A percentile compares a stretch with the other conserved stretches of the same genome.
Conservation (phyloP, 2,329 filamentous ascomycete genomes). For the Cryoendolithus antarcticus region DNA sequence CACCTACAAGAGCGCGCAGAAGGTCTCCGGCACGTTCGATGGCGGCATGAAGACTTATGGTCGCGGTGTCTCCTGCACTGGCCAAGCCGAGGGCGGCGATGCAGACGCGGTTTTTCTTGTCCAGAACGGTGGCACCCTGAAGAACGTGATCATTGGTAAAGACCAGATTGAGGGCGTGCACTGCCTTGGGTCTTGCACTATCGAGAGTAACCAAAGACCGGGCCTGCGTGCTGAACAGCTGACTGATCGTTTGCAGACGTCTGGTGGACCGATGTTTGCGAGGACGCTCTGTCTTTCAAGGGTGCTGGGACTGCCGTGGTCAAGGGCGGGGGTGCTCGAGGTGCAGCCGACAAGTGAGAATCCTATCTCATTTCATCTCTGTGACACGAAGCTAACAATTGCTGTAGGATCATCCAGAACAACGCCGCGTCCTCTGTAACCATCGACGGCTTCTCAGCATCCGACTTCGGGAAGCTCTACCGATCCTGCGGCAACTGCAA, state of each 20-base stretch:
- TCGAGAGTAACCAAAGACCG: slow-evolving; percentile 2
- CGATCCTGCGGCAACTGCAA: slow-evolving; percentile 4
- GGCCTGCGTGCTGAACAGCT: no score
- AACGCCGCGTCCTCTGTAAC: slow-evolving; percentile 8
- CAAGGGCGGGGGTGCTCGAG: slow-evolving; percentile 22
- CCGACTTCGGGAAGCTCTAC: slow-evolving; percentile 4
- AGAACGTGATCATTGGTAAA: slow-evolving; percentile 42
- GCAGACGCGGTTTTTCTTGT: slow-evolving; percentile 41
- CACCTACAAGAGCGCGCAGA: slow-evolving; percentile 8
- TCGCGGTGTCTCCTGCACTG: slow-evolving; percentile 27
- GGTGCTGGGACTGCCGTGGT: slow-evolving; percentile 13
- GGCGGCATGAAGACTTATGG: slow-evolving; percentile 24
- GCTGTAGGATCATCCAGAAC: slow-evolving; percentile 7
- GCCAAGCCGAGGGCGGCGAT: slow-evolving; percentile 33
- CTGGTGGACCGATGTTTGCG: slow-evolving; percentile 32
- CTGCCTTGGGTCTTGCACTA: slow-evolving; percentile 31
- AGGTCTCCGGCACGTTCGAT: slow-evolving; percentile 8
- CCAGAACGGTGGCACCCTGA: slow-evolving; percentile 38
- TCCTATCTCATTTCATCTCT: no score
- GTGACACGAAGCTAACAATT: no score
- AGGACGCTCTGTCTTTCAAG: slow-evolving; percentile 23
- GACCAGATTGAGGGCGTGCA: slow-evolving; percentile 41
- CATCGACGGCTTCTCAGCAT: slow-evolving; percentile 5
- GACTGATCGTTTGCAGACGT: slow-evolving; percentile 27
- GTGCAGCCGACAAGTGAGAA: slow-evolving; percentile 3